phyloP scores from a whole-genome alignment of 805 yeast genomes.

The Cyberlindnera samutprakarnensis region DNA sequence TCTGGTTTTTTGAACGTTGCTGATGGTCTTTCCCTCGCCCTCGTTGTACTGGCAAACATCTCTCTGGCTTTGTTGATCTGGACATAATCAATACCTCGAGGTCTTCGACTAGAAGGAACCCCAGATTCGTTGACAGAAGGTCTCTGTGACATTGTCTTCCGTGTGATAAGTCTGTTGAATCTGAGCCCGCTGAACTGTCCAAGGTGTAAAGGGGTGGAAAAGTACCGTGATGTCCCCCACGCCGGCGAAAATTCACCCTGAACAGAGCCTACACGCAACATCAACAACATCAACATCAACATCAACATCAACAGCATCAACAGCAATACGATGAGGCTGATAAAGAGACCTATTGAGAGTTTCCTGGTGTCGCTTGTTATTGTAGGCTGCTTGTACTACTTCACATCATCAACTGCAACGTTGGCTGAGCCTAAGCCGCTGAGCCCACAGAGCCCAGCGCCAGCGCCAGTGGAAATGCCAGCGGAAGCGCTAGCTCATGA shows the following conservation, averaged over 20 bases:
- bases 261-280: no score
- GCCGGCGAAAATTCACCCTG: no score
- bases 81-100: constrained; percentile 41
- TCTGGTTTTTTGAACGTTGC: not conserved
- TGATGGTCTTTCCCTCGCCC: constrained; percentile 23
- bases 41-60: constrained; percentile 38
- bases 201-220: no score
- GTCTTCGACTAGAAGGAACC: constrained; percentile 1
- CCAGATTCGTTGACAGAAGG: constrained; percentile 3
- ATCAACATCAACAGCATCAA: not conserved
- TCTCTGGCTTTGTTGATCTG: constrained; percentile 58
- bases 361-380: constrained; percentile 6
- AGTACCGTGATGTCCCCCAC: no score
- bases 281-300: no score
- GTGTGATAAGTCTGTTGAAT: no score
- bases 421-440: constrained; percentile 22
- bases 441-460: constrained; percentile 7
- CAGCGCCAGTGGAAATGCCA: no score
- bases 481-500: no score
- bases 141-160: constrained; percentile 1
- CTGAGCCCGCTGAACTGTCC: no score
- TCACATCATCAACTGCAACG: constrained; percentile 10
- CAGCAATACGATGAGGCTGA: constrained; percentile 5
- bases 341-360: constrained; percentile 6
- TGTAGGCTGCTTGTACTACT: constrained; percentile 13